These are phyloP conservation scores for Pythium coloratum DNA, from an alignment of 352 stramenopile genomes.

Conservation along the genomic window DNA sequence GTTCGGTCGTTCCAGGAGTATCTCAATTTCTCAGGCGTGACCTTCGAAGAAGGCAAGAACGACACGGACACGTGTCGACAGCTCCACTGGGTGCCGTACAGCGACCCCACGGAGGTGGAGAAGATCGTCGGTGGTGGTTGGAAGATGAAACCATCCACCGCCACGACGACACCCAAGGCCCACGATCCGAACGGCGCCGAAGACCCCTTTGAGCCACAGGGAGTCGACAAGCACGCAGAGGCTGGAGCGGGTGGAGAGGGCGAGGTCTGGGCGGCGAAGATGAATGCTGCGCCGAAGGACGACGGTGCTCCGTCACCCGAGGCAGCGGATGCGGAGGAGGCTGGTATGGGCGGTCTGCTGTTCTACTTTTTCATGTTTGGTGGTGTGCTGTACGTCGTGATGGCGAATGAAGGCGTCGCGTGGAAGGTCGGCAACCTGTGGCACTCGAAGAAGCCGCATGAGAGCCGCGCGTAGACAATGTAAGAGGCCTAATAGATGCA, in stretches of 20 bases:
- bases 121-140: conserved; percentile 31
- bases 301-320: not conserved
- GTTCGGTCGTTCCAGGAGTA: conserved; percentile 37
- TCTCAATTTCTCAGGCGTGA: conserved; percentile 42
- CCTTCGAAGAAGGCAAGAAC: conserved; percentile 25
- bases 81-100: conserved; percentile 48
- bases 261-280: not conserved
- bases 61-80: conserved; percentile 38
- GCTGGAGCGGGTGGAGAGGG: conserved; percentile 19
- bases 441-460: conserved; percentile 6
- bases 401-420: conserved; percentile 24
- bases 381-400: conserved; percentile 24
- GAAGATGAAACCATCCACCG: not conserved
- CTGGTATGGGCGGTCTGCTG: conserved; percentile 9
- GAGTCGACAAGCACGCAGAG: conserved; percentile 20
- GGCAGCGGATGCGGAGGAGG: not conserved
- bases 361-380: conserved; percentile 27
- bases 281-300: not conserved
- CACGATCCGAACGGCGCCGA: conserved; percentile 13
- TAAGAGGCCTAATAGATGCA: conserved; percentile 9
- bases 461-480: conserved; percentile 15
- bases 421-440: conserved; percentile 20
- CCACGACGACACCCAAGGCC: not conserved
- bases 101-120: conserved; percentile 31
- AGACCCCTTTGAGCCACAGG: conserved; percentile 16